Evolutionary conservation across 179 eudicot genomes (phyloP).

Genomic region (Silene vulgaris): DNA sequence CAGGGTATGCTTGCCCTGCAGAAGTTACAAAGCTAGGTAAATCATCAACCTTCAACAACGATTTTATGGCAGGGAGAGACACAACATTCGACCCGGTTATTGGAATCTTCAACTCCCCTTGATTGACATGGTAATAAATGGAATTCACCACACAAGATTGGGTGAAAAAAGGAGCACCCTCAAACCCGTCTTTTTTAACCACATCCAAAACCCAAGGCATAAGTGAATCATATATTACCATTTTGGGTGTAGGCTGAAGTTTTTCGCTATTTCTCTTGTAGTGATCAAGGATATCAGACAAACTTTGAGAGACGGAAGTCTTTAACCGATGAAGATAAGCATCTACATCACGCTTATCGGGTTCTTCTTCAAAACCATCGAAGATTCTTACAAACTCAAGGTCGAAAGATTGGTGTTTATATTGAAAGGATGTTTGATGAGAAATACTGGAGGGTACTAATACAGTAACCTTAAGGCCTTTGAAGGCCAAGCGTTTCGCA

Average conservation of each 20-base stretch:
- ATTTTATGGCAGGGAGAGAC: slow-evolving; percentile 17
- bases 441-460: slow-evolving; percentile 20
- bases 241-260: slow-evolving; percentile 22
- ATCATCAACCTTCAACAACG: slow-evolving; percentile 18
- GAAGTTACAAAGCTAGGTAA: slow-evolving; percentile 27
- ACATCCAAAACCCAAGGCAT: slow-evolving; percentile 33
- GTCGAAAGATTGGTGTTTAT: background rate
- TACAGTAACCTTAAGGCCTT: slow-evolving; percentile 28
- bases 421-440: background rate
- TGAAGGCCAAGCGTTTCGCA: slow-evolving; percentile 26
- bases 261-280: slow-evolving; percentile 9
- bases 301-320: background rate
- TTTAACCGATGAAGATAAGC: background rate
- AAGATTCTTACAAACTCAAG: slow-evolving; percentile 18
- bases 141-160: slow-evolving; percentile 32
- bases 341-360: background rate
- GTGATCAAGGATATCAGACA: slow-evolving; percentile 9
- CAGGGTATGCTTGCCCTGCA: slow-evolving; percentile 17
- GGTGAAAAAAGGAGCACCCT: slow-evolving; percentile 30
- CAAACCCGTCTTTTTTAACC: slow-evolving; percentile 13
- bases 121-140: slow-evolving; percentile 21
- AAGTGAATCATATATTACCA: slow-evolving; percentile 27
- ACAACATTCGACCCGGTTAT: slow-evolving; percentile 14
- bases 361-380: slow-evolving; percentile 19
- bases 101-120: slow-evolving; percentile 13